Percentiles rank a stretch among this genome's conserved stretches.
Conservation (phyloP, 179 eudicot species). For the Spinacia oleracea region DNA sequence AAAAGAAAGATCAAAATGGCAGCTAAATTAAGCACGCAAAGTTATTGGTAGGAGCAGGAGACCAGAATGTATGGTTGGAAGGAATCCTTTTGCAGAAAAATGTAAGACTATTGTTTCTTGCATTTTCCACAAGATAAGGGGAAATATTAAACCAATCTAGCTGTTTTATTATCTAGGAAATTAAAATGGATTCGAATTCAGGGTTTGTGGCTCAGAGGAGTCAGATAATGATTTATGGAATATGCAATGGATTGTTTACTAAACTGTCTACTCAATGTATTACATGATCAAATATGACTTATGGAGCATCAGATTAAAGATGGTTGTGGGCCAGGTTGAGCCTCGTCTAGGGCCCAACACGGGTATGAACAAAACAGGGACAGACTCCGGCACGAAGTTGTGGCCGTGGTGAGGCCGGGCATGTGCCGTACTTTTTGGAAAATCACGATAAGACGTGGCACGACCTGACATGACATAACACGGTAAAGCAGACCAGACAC, state of each 20-base stretch:
- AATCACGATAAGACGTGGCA: too few species aligned
- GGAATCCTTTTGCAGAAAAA: background rate
- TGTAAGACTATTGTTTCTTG: background rate
- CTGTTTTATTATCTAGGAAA: background rate
- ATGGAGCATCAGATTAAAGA: too few species aligned
- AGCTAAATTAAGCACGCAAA: background rate
- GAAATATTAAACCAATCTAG: too few species aligned
- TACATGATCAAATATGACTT: too few species aligned
- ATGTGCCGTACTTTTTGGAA: too few species aligned
- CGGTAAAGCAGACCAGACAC: too few species aligned
- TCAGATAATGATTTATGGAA: background rate
- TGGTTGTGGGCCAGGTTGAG: too few species aligned
- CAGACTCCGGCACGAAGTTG: too few species aligned
- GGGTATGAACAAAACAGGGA: too few species aligned
- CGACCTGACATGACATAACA: too few species aligned
- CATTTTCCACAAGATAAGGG: background rate
- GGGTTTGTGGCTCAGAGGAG: background rate
- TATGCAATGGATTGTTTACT: background rate
- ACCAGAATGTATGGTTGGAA: conserved; percentile 21
- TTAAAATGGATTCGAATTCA: background rate
- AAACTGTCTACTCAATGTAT: conserved; percentile 12
- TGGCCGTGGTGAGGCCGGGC: too few species aligned
- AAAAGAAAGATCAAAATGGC: background rate
- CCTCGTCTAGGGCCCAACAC: too few species aligned
- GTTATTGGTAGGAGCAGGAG: conserved; percentile 5